A percentile compares a stretch with the other conserved stretches of the same genome.
Evolutionary conservation across 2,329 filamentous ascomycete genomes (phyloP).

Genomic region (Bretziella fagacearum): DNA sequence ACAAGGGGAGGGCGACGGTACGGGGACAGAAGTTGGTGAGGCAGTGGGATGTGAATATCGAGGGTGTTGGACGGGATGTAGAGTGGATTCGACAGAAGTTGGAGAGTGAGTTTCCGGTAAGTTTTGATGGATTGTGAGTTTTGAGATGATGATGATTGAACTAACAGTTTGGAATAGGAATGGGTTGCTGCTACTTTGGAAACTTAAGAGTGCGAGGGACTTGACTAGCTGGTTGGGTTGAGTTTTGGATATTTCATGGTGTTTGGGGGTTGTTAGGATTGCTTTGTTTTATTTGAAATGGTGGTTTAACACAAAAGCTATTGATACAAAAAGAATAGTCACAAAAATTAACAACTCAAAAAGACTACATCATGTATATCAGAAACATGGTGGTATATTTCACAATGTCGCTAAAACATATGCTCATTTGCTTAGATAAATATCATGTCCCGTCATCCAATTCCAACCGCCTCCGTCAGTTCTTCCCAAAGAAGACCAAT

Average conservation of each 20-base stretch:
- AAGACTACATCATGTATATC: too few relatives aligned
- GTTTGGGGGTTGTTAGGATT: neutral
- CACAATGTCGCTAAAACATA: too few relatives aligned
- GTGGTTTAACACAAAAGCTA: too few relatives aligned
- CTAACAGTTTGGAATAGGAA: neutral
- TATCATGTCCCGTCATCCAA: too few relatives aligned
- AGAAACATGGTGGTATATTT: too few relatives aligned
- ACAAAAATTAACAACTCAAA: too few relatives aligned
- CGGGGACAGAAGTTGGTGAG: slow-evolving; percentile 54
- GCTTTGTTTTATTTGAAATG: too few relatives aligned
- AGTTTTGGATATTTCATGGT: neutral
- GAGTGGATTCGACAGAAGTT: slow-evolving; percentile 71
- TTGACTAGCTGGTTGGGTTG: too few relatives aligned
- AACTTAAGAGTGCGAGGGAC: neutral
- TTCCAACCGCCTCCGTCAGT: too few relatives aligned
- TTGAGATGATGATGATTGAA: neutral
- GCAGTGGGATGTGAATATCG: slow-evolving; percentile 79
- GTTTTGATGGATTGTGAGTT: slow-evolving; percentile 15
- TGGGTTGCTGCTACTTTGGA: neutral
- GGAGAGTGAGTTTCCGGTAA: slow-evolving; percentile 59
- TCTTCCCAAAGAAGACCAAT: too few relatives aligned
- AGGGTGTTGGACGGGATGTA: slow-evolving; percentile 72
- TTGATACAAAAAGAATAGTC: too few relatives aligned
- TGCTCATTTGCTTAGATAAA: too few relatives aligned
- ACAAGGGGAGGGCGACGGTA: slow-evolving; percentile 46